Conservation (phyloP, 2,329 filamentous ascomycete genomes). For the Aureobasidium sp. region DNA sequence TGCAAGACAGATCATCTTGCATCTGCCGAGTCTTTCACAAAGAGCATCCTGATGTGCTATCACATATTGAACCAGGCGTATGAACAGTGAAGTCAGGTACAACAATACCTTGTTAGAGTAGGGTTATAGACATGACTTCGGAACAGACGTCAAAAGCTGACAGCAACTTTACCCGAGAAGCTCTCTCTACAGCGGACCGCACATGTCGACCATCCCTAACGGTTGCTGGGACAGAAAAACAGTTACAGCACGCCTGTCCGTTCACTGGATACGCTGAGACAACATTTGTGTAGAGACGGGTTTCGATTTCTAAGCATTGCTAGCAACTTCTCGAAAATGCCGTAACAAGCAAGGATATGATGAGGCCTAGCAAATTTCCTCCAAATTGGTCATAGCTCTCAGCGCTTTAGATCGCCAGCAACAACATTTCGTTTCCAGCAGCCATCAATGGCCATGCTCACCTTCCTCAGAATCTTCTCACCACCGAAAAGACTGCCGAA, state of each 20-base stretch:
- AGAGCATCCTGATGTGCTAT: not conserved
- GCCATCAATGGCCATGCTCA: conserved; percentile 45
- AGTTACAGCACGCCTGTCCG: not conserved
- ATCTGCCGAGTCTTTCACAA: not conserved
- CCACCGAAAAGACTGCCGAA: conserved; percentile 53
- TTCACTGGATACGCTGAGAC: not conserved
- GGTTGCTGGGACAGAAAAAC: not conserved
- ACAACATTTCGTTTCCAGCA: not conserved
- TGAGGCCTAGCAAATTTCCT: conserved; percentile 8
- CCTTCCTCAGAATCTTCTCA: conserved; percentile 44
- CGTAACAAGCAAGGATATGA: conserved; percentile 1
- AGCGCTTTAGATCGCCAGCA: not conserved
- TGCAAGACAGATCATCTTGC: not conserved
- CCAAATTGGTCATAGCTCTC: conserved; percentile 6
- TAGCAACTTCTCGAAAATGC: not conserved
- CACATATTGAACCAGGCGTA: not conserved
- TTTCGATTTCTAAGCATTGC: conserved; percentile 9
- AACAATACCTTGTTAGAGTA: not conserved
- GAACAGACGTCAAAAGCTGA: not conserved
- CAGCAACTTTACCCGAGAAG: conserved; percentile 2
- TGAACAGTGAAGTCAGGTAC: not conserved
- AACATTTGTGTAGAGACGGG: not conserved
- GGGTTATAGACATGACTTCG: not conserved
- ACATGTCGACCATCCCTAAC: not conserved
- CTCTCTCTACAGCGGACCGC: not conserved